Percentiles rank a stretch among this genome's conserved stretches.
These are phyloP conservation scores for Glycine tomentella DNA, from an alignment of 306 rosid genomes.

Conservation along the genomic window DNA sequence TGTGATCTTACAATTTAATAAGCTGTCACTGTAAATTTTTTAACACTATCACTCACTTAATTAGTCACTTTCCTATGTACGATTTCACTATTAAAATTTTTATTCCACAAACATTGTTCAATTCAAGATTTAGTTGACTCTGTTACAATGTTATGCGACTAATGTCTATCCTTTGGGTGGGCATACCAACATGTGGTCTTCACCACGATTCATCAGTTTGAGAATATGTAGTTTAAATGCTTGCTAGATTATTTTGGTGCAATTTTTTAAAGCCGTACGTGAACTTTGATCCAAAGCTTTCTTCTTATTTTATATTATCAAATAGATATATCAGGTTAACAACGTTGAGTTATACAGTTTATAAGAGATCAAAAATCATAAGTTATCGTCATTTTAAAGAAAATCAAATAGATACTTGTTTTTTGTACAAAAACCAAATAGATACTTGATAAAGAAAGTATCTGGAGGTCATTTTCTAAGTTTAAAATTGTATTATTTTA, in stretches of 20 bases:
- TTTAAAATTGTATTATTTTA: conserved; percentile 1
- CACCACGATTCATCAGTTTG: not conserved
- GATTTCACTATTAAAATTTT: not conserved
- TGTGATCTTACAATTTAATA: not conserved
- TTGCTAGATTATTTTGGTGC: conserved; percentile 15
- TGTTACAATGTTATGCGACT: not conserved
- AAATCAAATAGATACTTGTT: not conserved
- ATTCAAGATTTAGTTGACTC: not conserved
- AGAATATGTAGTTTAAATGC: conserved; percentile 6
- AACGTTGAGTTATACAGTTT: not conserved
- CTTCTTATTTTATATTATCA: not conserved
- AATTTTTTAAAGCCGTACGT: not conserved
- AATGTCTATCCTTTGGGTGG: conserved; percentile 12
- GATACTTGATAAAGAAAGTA: not conserved
- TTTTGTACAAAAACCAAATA: too few species aligned
- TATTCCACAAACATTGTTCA: not conserved
- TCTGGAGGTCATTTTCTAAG: not conserved
- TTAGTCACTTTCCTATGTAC: too few species aligned
- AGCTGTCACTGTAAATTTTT: too few species aligned
- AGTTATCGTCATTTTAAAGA: not conserved
- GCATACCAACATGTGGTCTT: conserved; percentile 27
- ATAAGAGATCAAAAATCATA: not conserved
- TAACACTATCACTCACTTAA: too few species aligned
- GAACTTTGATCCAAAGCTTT: not conserved
- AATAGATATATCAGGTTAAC: too few species aligned